Evolutionary conservation across 257 asterid genomes (phyloP).

Genomic region (Przewalskia tangutica): DNA sequence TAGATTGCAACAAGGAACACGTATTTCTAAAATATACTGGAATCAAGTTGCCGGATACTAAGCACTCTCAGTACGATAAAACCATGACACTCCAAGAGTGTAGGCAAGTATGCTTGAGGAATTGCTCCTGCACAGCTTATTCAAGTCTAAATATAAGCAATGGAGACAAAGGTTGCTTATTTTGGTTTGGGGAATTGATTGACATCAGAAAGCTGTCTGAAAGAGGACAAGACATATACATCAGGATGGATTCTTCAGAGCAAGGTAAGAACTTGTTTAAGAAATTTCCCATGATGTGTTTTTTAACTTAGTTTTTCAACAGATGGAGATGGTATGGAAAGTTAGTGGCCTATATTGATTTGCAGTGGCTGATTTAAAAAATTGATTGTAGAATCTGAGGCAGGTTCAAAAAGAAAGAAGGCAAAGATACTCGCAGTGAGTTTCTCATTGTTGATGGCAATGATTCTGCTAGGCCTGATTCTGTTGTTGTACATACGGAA

Average conservation of each 20-base stretch:
- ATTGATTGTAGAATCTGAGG: not conserved
- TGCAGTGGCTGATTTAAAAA: not conserved
- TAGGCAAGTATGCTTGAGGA: slow-evolving; percentile 11
- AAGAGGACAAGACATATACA: slow-evolving; percentile 18
- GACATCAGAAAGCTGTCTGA: slow-evolving; percentile 11
- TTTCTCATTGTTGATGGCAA: not conserved
- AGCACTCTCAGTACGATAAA: not conserved
- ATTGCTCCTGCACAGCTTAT: slow-evolving; percentile 29
- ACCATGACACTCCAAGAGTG: slow-evolving; percentile 12
- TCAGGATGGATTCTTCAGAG: slow-evolving; percentile 19
- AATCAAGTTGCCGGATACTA: not conserved
- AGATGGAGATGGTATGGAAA: not conserved
- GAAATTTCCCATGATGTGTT: not conserved
- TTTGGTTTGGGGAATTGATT: slow-evolving; percentile 24
- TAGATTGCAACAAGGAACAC: not conserved
- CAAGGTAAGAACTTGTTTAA: not conserved
- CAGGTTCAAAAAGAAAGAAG: not conserved
- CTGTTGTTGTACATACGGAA: not conserved
- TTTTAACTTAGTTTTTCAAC: not conserved
- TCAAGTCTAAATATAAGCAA: slow-evolving; percentile 13
- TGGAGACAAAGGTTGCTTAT: slow-evolving; percentile 25
- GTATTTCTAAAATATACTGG: not conserved
- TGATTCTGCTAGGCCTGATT: not conserved
- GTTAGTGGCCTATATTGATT: not conserved
- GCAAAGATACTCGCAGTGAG: not conserved